Evolutionary conservation across 1,284 basidiomycete genomes (phyloP).

Genomic region (Polyporus tsugae): DNA sequence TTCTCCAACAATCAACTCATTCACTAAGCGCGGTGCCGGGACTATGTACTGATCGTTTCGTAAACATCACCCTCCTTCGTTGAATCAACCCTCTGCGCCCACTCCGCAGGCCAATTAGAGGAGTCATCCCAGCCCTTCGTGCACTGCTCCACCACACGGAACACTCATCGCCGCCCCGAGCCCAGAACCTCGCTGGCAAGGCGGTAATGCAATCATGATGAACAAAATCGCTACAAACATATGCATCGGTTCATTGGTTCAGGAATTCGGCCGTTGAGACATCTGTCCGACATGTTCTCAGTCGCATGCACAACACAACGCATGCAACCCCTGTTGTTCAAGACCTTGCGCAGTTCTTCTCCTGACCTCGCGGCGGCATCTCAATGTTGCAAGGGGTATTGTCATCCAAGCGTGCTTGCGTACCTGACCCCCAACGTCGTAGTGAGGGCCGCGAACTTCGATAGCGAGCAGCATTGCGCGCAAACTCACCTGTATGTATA

Average conservation of each 20-base stretch:
- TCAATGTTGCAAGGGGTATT: neutral
- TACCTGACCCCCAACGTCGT: constrained; percentile 1
- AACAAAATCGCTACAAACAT: neutral
- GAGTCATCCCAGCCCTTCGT: too few relatives aligned
- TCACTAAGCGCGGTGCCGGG: constrained; percentile 13
- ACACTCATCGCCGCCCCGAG: neutral
- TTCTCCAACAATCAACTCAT: constrained; percentile 4
- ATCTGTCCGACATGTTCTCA: neutral
- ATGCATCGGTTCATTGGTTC: neutral
- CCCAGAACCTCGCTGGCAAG: neutral
- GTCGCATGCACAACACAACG: neutral
- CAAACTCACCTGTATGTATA: neutral
- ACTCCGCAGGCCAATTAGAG: neutral
- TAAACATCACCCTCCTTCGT: constrained; percentile 13
- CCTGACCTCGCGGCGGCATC: constrained; percentile 1
- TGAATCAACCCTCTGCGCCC: neutral
- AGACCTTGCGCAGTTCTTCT: neutral
- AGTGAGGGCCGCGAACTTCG: neutral
- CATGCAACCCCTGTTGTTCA: neutral
- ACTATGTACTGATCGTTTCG: constrained; percentile 8
- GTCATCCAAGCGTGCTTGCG: neutral
- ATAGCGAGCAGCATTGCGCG: neutral
- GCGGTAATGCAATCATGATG: neutral
- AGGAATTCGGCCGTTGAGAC: neutral
- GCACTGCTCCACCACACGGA: constrained; percentile 2